Conservation (phyloP, 768 basidiomycete species). For the Kwoniella mangroviensis region DNA sequence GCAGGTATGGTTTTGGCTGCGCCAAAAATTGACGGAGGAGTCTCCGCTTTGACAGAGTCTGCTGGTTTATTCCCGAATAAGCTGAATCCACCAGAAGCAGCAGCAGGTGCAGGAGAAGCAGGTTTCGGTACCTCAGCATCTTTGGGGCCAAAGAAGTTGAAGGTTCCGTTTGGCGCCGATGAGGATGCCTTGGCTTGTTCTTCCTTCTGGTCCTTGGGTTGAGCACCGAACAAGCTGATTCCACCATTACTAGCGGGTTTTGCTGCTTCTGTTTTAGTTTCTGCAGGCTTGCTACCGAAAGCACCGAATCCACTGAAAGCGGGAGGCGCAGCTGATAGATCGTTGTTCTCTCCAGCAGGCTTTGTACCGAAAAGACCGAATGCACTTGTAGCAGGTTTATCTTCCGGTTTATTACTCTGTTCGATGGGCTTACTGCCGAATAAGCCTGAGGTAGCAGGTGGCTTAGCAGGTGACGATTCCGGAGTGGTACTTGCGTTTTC, state of each 20-base stretch:
- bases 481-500: conserved; percentile 32
- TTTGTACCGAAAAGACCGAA: conserved; percentile 25
- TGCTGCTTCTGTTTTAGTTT: background rate
- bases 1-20: conserved; percentile 24
- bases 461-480: conserved; percentile 35
- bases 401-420: background rate
- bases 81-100: conserved; percentile 17
- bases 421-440: conserved; percentile 1
- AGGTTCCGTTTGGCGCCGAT: background rate
- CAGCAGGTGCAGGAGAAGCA: background rate
- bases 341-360: conserved; percentile 1
- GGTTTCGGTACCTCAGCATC: background rate
- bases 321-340: conserved; percentile 9
- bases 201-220: background rate
- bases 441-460: background rate
- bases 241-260: background rate
- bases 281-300: background rate
- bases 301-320: background rate
- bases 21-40: conserved; percentile 10
- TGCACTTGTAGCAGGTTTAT: background rate
- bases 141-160: conserved; percentile 20
- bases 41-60: background rate
- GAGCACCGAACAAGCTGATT: conserved; percentile 13
- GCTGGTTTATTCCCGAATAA: conserved; percentile 15
- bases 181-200: background rate